A percentile compares a stretch with the other conserved stretches of the same genome.
phyloP scores from a whole-genome alignment of 2,329 filamentous ascomycete species.

The Cladosporium sp. region DNA sequence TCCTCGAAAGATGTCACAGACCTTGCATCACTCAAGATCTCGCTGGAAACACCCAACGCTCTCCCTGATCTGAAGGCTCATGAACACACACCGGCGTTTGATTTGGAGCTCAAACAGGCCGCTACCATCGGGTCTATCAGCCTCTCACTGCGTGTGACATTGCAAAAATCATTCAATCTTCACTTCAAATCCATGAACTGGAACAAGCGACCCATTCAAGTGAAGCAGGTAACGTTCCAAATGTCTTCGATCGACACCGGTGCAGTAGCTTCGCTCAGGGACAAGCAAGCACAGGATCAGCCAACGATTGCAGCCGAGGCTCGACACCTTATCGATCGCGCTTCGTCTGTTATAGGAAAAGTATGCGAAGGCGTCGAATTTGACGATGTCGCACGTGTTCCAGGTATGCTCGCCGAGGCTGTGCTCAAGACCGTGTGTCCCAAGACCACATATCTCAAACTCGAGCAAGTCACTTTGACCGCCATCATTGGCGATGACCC shows the following conservation, averaged over 20 bases:
- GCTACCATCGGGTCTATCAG: not conserved
- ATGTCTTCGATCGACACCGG: not conserved
- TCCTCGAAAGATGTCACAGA: not conserved
- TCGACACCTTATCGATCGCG: not conserved
- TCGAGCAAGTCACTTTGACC: not conserved
- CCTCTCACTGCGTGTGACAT: not conserved
- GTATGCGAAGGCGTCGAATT: conserved; percentile 4
- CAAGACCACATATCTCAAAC: not conserved
- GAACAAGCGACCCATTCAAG: not conserved
- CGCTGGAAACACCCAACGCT: not conserved
- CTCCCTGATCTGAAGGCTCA: too few species aligned
- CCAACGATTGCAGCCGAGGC: not conserved
- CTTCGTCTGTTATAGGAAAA: not conserved
- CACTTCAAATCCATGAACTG: not conserved
- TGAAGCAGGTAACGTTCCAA: not conserved
- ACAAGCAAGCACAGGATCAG: not conserved
- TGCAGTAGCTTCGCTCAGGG: not conserved
- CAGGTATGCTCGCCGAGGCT: conserved; percentile 13
- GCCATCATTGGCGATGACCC: not conserved
- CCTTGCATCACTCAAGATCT: not conserved
- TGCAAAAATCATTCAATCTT: not conserved
- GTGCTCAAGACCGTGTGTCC: conserved; percentile 25
- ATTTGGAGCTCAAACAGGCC: not conserved
- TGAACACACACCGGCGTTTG: not conserved
- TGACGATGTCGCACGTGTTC: not conserved